Evolutionary conservation across 2,329 filamentous ascomycete species (phyloP), one percentile per base, ranked within the genome.

Genomic region (Diaporthe aspalathi): DNA sequence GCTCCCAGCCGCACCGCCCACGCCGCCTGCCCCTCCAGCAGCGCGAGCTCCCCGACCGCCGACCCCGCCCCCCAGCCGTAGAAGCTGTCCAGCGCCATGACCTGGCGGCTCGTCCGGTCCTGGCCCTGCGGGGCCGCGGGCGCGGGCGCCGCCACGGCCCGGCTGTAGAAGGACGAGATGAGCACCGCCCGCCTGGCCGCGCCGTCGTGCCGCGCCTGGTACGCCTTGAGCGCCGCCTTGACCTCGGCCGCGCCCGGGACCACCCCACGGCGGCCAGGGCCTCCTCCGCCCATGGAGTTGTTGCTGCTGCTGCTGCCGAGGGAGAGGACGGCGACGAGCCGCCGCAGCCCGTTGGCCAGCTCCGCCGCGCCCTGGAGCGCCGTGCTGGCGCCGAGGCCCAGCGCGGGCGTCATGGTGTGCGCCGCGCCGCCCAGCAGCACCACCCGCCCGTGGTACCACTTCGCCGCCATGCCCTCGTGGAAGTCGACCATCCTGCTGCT

Each of bases 351-450:
- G 40, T 73, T 74, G 11, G 68, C 62, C 63, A 76, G 70, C 54
- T 68, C 72, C 35, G 68, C 70, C 11, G 73, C 72, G 12, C 73
- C 75, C 43, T 70, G 54, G 38, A 70, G 65, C 0, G 73, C 72
- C 7, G 68, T 70, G 56, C 73, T 75, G 29, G 71, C 63, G 11
- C 74, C 72, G 22, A 73, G 38, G 8, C 75, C 74, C 1, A 63
- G 43, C n/a, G 62, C 67, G 4, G 74, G 74, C 16, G 73, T 75
- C 24, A 72, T 50, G 69, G 73, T 74, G 65, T 73, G 71, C 22
- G 63, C 68, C 5, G 75, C 70, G 53, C 74, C 75, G 11, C 75
- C 74, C 1, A 73, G 72, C 32, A 76, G 62, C 2, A 72, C 74
- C 3, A 74, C 68, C 4, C 75, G 62, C 29, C 67, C 66, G 60